Conservation (phyloP, 148 eudicot genomes). For the Rheum nobile region DNA sequence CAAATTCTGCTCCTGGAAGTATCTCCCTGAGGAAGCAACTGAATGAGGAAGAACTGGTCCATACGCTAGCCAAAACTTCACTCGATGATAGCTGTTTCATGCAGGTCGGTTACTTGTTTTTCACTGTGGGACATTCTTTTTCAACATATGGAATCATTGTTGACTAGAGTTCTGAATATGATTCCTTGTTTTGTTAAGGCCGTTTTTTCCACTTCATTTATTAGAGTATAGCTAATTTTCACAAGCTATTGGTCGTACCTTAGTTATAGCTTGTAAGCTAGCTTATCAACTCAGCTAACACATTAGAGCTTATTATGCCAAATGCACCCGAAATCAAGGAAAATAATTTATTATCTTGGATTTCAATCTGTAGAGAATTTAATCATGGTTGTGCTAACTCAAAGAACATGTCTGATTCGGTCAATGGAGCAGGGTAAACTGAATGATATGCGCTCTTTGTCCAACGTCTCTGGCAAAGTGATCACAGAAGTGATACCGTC, state of each 20-base stretch:
- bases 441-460: slow-evolving; percentile 26
- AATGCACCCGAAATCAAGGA: neutral
- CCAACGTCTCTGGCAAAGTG: slow-evolving; percentile 27
- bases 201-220: no score
- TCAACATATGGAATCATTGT: neutral
- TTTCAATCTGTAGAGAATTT: neutral
- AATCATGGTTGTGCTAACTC: neutral
- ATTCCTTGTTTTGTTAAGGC: neutral
- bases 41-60: slow-evolving; percentile 36
- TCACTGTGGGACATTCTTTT: neutral
- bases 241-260: no score
- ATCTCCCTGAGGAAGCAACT: slow-evolving; percentile 76
- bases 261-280: neutral
- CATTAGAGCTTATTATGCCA: neutral
- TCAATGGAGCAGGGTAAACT: slow-evolving; percentile 41
- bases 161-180: neutral
- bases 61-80: slow-evolving; percentile 13
- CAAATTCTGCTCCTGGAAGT: slow-evolving; percentile 52
- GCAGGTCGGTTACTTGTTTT: slow-evolving; percentile 22
- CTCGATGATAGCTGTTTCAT: slow-evolving; percentile 40
- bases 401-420: slow-evolving; percentile 21
- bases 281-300: neutral
- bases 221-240: no score
- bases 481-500: slow-evolving; percentile 34
- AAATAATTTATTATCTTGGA: neutral